Base-by-base conservation (phyloP, 352 stramenopile species). In the Pythium coloratum region DNA sequence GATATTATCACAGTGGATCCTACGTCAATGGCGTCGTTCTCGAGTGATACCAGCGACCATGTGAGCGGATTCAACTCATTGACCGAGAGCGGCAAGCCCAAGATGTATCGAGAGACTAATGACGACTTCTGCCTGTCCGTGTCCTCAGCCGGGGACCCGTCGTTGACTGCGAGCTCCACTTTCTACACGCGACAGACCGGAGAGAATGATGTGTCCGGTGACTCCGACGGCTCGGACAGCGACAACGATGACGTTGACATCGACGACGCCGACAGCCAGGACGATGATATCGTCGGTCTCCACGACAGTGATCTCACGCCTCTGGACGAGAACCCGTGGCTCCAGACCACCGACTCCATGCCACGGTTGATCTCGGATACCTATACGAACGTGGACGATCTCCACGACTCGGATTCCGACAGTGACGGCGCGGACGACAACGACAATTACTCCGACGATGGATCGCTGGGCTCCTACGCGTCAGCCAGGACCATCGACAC, bases 1-100 rank as follows among this genome's bases (percentile, higher is more conserved):
- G 78, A 90, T 51, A 90, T 90, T 14, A 71, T 64, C 7, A 71
- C 81, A 6, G 75, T 66, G n/a, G 60, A 73, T 51, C 55, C 66
- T 18, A 32, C 26, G 9, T 56, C 24, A 18, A 57, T 53, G n/a
- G 34, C 40, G 3, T 64, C 58, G 32, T 71, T 64, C 47, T 64
- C 54, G 0, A 68, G 44, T 49, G 62, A 68, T 49, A 24, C 44
- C 0, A 62, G 57, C 42, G 65, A 66, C 51, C 64, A 70, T 33
- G 44, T 69, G 26, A 56, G 42, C 6, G 62, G 62, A 6, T 63
- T 68, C 62, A 68, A 68, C 44, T 68, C 62, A 24, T 55, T 68
- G 9, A 63, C 62, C 0, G 62, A 40, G 20, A 62, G 46, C 18
- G 64, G 55, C 20, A 61, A 60, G 26, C 63, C 55, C 26, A 69